phyloP scores from a whole-genome alignment of 352 stramenopile species.

The Phytophthora europaea region DNA sequence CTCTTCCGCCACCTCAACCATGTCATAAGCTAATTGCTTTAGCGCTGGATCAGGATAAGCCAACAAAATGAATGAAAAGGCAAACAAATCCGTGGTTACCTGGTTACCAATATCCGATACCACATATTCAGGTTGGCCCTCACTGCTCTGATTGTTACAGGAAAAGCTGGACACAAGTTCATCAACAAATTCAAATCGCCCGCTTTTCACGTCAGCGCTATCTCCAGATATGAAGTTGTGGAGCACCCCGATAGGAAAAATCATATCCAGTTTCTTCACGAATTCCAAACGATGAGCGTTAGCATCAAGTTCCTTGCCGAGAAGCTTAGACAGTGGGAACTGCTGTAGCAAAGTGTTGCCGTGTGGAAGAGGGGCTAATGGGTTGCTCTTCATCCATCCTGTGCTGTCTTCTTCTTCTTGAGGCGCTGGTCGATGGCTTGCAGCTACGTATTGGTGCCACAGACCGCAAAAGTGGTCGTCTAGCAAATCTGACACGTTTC shows the following conservation, averaged over 20 bases:
- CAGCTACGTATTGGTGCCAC: constrained; percentile 53
- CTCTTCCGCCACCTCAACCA: constrained; percentile 62
- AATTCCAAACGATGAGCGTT: constrained; percentile 24
- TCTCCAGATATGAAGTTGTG: constrained; percentile 47
- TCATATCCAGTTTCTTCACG: constrained; percentile 56
- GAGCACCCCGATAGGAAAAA: constrained; percentile 58
- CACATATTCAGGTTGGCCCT: constrained; percentile 3
- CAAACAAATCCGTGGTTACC: constrained; percentile 77
- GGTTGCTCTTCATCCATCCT: constrained; percentile 32
- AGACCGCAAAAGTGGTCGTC: constrained; percentile 76
- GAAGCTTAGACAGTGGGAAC: constrained; percentile 48
- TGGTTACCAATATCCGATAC: constrained; percentile 53
- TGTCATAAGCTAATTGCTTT: constrained; percentile 50
- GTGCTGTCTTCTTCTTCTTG: constrained; percentile 24
- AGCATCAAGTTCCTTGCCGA: constrained; percentile 33
- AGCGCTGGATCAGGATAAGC: constrained; percentile 35
- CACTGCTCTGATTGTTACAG: neutral
- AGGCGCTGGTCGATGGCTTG: constrained; percentile 20
- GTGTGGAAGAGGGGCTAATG: constrained; percentile 23
- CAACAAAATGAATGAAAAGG: constrained; percentile 69
- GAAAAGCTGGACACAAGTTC: constrained; percentile 43
- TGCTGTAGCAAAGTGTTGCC: constrained; percentile 40
- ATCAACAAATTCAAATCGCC: constrained; percentile 48
- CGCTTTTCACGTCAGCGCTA: constrained; percentile 1
- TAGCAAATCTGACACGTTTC: constrained; percentile 49